Percentiles rank a stretch among this genome's conserved stretches.
phyloP scores from a whole-genome alignment of 257 asterid species.

The Primulina tabacum region DNA sequence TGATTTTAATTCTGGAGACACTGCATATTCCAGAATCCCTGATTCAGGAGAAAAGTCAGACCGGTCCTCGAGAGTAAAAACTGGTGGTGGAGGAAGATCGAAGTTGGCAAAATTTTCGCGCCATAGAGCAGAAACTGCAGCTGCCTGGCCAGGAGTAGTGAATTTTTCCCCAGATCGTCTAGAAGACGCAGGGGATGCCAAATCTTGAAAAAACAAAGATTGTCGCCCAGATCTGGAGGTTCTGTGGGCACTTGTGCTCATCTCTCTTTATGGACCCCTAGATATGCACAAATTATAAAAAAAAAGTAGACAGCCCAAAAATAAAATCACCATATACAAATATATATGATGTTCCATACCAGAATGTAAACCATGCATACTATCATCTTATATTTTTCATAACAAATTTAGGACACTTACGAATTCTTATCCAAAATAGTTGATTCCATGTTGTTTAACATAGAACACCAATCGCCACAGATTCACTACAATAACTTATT shows the following conservation, averaged over 20 bases:
- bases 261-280: slow-evolving; percentile 32
- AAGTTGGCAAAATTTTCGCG: slow-evolving; percentile 82
- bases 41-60: slow-evolving; percentile 73
- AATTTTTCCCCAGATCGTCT: slow-evolving; percentile 66
- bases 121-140: slow-evolving; percentile 95
- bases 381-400: neutral
- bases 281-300: slow-evolving; percentile 2
- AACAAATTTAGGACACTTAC: no score
- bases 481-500: neutral
- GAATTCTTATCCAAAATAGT: neutral
- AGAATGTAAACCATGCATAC: neutral
- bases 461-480: neutral
- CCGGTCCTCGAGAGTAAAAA: slow-evolving; percentile 84
- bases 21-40: slow-evolving; percentile 59
- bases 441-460: neutral
- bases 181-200: slow-evolving; percentile 79
- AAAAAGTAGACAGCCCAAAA: neutral
- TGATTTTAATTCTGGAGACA: slow-evolving; percentile 72
- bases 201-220: slow-evolving; percentile 78
- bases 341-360: neutral
- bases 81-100: slow-evolving; percentile 98
- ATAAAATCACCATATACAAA: neutral
- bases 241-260: slow-evolving; percentile 36
- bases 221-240: slow-evolving; percentile 88
- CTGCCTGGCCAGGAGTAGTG: slow-evolving; percentile 84